These are phyloP conservation scores for Coriaria nepalensis DNA, from an alignment of 306 rosid species.

Conservation along the genomic window DNA sequence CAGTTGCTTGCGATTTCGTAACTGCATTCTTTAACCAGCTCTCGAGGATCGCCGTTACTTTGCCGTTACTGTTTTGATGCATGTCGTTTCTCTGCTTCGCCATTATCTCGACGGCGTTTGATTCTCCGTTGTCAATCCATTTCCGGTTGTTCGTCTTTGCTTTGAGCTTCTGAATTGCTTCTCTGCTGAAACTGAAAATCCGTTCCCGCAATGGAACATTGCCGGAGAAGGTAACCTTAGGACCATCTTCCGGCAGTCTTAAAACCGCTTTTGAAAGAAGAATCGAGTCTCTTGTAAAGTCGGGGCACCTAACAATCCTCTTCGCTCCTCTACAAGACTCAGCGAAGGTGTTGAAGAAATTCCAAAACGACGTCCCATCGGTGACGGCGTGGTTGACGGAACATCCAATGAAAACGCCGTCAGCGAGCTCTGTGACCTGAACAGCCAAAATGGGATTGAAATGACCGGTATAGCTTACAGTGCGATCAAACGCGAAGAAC, in stretches of 20 bases:
- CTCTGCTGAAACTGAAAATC: conserved; percentile 39
- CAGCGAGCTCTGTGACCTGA: conserved; percentile 45
- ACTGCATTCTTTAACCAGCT: no score
- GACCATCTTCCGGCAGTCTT: conserved; percentile 32
- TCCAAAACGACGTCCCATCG: conserved; percentile 54
- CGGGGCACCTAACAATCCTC: conserved; percentile 16
- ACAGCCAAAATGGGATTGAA: conserved; percentile 33
- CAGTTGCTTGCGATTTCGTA: no score
- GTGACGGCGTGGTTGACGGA: conserved; percentile 41
- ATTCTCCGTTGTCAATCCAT: no score
- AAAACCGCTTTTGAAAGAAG: conserved; percentile 31
- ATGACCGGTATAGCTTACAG: conserved; percentile 37
- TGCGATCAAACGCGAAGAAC: conserved; percentile 30
- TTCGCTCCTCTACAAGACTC: conserved; percentile 16
- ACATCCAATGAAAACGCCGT: conserved; percentile 39
- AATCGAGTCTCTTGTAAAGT: conserved; percentile 23
- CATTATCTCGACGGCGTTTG: no score
- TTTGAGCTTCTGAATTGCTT: conserved; percentile 31
- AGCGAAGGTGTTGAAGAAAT: conserved; percentile 48
- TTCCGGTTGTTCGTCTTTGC: conserved; percentile 21
- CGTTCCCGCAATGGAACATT: conserved; percentile 32
- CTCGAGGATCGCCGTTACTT: no score
- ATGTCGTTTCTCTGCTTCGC: no score
- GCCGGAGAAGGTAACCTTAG: conserved; percentile 29
- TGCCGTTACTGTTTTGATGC: no score